Evolutionary conservation across 345 rosid species (phyloP).

Genomic region (Euphorbia pulcherrima): DNA sequence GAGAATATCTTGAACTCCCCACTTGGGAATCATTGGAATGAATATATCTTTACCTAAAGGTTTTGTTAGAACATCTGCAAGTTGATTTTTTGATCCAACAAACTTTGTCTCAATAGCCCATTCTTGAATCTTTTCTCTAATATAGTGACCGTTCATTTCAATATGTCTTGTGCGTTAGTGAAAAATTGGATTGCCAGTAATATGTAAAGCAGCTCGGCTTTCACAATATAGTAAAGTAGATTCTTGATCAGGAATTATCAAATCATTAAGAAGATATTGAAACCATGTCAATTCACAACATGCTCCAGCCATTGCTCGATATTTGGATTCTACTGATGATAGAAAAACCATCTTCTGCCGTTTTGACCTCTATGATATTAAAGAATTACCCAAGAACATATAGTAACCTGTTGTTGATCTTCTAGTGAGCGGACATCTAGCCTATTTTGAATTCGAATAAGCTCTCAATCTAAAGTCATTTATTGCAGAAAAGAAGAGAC

Average conservation of each 20-base stretch:
- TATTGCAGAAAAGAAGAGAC: too few relatives aligned
- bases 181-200: not conserved
- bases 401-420: not conserved
- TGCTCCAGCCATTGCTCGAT: conserved; percentile 4
- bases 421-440: too few relatives aligned
- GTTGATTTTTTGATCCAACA: too few relatives aligned
- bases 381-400: not conserved
- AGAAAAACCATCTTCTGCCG: not conserved
- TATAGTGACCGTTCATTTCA: conserved; percentile 10
- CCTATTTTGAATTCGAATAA: too few relatives aligned
- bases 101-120: too few relatives aligned
- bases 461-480: too few relatives aligned
- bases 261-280: not conserved
- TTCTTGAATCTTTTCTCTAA: not conserved
- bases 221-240: not conserved
- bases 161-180: conserved; percentile 14
- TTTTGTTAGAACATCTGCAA: too few relatives aligned
- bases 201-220: conserved; percentile 1
- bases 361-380: not conserved
- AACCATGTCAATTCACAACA: conserved; percentile 12
- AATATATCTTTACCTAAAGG: too few relatives aligned
- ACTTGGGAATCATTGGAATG: too few relatives aligned
- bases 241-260: not conserved
- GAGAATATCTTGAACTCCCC: too few relatives aligned
- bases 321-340: not conserved